A percentile compares a stretch with the other conserved stretches of the same genome.
These are phyloP conservation scores for Vanderwaltozyma polyspora DNA, from an alignment of 805 yeast species.

Conservation along the genomic window DNA sequence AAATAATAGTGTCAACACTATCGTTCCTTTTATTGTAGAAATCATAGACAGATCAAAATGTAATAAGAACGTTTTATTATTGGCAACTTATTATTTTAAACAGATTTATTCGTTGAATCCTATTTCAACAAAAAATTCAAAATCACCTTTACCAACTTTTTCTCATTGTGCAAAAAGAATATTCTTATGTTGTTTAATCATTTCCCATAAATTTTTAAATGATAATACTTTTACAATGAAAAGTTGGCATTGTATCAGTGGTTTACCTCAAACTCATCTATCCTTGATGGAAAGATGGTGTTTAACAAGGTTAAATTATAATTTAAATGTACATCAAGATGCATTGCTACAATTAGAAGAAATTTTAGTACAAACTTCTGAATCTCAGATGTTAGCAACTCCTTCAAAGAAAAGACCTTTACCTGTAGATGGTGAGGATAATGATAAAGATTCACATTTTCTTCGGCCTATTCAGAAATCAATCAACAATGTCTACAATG, in stretches of 20 bases:
- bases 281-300: conserved; percentile 21
- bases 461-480: conserved; percentile 1
- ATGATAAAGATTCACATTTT: not conserved
- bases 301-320: conserved; percentile 12
- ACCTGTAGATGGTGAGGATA: not conserved
- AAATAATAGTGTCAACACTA: conserved; percentile 9
- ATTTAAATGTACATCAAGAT: conserved; percentile 1
- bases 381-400: not conserved
- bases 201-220: conserved; percentile 19
- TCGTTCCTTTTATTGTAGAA: conserved; percentile 11
- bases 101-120: conserved; percentile 5
- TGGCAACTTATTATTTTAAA: conserved; percentile 14
- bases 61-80: conserved; percentile 8
- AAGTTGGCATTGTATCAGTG: conserved; percentile 19
- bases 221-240: conserved; percentile 21
- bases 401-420: not conserved
- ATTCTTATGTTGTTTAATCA: conserved; percentile 14
- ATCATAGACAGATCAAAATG: conserved; percentile 19
- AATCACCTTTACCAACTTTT: conserved; percentile 13
- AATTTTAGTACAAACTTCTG: not conserved
- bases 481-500: not conserved
- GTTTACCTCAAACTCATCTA: conserved; percentile 10
- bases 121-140: not conserved
- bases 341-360: not conserved
- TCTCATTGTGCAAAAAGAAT: conserved; percentile 19